Evolutionary conservation across 352 stramenopile species (phyloP).

Genomic region (Phytophthora pistaciae): DNA sequence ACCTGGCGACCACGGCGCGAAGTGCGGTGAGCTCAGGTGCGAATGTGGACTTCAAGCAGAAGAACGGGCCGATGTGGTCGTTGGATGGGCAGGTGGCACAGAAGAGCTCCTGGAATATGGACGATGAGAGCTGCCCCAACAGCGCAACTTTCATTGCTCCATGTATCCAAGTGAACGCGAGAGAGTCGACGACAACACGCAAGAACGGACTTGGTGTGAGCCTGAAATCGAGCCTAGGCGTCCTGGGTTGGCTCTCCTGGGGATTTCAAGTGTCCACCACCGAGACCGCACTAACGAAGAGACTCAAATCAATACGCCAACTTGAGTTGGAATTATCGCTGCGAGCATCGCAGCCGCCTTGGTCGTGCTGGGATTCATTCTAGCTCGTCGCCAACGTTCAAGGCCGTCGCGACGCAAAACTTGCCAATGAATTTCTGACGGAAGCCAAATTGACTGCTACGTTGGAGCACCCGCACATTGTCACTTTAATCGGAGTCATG

Average conservation of each 20-base stretch:
- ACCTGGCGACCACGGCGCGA: conserved; percentile 8
- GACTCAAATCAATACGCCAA: too few species aligned
- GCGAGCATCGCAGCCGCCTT: too few species aligned
- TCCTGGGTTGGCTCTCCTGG: neutral
- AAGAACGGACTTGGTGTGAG: conserved; percentile 24
- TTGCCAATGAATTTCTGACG: conserved; percentile 12
- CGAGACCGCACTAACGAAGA: too few species aligned
- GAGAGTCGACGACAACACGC: neutral
- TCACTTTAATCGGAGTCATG: neutral
- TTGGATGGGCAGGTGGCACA: conserved; percentile 23
- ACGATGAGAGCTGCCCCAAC: conserved; percentile 8
- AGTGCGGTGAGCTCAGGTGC: conserved; percentile 22
- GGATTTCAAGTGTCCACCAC: too few species aligned
- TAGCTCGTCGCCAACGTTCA: too few species aligned
- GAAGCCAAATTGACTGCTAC: conserved; percentile 11
- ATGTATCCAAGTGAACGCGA: conserved; percentile 15
- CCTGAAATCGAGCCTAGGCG: conserved; percentile 16
- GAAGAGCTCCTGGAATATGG: conserved; percentile 10
- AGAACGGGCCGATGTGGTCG: conserved; percentile 14
- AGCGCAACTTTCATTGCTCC: conserved; percentile 25
- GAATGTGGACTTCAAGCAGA: neutral
- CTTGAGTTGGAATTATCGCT: too few species aligned
- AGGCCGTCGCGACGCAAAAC: conserved; percentile 8
- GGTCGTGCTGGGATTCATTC: too few species aligned
- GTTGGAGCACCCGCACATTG: conserved; percentile 10